These are phyloP conservation scores for Aspergillus hortae DNA, from an alignment of 2,329 filamentous ascomycete species.

Conservation along the genomic window DNA sequence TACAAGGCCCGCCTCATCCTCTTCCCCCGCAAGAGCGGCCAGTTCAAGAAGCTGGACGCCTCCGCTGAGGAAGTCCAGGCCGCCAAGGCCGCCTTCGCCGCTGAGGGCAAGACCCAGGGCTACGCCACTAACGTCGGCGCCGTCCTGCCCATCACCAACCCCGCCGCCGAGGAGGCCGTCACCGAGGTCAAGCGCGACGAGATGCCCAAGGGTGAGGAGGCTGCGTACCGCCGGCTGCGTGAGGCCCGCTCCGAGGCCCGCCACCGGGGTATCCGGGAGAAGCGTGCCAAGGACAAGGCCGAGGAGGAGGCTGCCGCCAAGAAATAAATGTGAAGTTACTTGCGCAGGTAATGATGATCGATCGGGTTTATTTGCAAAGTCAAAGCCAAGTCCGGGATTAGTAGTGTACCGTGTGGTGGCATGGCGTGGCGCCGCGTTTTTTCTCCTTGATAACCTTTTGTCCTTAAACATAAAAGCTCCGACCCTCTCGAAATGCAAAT, in stretches of 20 bases:
- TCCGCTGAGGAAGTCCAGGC: conserved; percentile 77
- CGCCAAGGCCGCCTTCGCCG: conserved; percentile 54
- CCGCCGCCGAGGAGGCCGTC: conserved; percentile 55
- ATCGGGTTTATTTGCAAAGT: conserved; percentile 34
- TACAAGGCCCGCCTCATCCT: conserved; percentile 96
- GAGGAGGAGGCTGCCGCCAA: conserved; percentile 60
- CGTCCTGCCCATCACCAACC: conserved; percentile 70
- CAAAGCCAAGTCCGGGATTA: conserved; percentile 23
- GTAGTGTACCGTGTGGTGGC: conserved; percentile 32
- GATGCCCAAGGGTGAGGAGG: conserved; percentile 74
- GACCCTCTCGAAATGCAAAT: conserved; percentile 38
- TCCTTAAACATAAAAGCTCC: conserved; percentile 34
- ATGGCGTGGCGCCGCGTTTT: conserved; percentile 32
- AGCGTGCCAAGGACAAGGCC: conserved; percentile 82
- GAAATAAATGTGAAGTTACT: conserved; percentile 42
- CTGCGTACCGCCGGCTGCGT: conserved; percentile 83
- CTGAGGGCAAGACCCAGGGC: conserved; percentile 51
- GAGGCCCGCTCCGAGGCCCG: conserved; percentile 79
- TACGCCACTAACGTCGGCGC: conserved; percentile 52
- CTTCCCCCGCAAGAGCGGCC: conserved; percentile 92
- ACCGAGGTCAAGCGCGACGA: conserved; percentile 78
- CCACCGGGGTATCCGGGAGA: conserved; percentile 79
- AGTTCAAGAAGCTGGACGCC: conserved; percentile 89
- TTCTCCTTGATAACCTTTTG: conserved; percentile 24
- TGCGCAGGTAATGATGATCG: conserved; percentile 39